phyloP scores from a whole-genome alignment of 2,329 filamentous ascomycete species.

The Bipolaris bicolor region DNA sequence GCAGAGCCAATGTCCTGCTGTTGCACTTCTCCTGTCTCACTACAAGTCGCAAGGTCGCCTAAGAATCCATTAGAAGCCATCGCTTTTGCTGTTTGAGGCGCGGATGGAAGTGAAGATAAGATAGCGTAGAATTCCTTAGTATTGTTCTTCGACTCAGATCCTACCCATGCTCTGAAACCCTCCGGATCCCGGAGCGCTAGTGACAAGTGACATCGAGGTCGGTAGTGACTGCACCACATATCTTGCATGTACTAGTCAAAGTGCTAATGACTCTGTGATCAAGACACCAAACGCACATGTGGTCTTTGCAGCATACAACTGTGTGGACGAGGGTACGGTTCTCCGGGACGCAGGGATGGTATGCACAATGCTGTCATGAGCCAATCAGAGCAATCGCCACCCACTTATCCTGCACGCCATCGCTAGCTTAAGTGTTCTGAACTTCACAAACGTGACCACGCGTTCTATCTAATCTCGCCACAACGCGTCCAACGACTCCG shows the following conservation, averaged over 20 bases:
- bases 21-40: constrained; percentile 21
- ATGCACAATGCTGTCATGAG: background rate
- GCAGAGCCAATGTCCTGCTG: constrained; percentile 14
- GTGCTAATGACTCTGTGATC: background rate
- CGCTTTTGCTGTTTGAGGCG: constrained; percentile 19
- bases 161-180: constrained; percentile 26
- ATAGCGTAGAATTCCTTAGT: constrained; percentile 36
- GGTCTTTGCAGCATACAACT: background rate
- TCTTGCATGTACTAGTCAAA: background rate
- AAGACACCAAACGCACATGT: background rate
- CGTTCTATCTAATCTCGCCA: constrained; percentile 21
- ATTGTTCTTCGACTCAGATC: constrained; percentile 40
- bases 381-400: constrained; percentile 3
- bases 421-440: constrained; percentile 7
- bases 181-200: constrained; percentile 2
- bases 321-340: background rate
- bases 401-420: constrained; percentile 23
- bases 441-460: constrained; percentile 24
- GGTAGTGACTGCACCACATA: background rate
- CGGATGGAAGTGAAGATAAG: constrained; percentile 11
- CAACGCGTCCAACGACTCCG: constrained; percentile 22
- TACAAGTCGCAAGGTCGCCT: constrained; percentile 6
- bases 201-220: constrained; percentile 1
- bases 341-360: background rate
- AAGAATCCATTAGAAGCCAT: constrained; percentile 1